phyloP scores from a whole-genome alignment of 495 filamentous ascomycete species.

The Aeminium ludgeri region DNA sequence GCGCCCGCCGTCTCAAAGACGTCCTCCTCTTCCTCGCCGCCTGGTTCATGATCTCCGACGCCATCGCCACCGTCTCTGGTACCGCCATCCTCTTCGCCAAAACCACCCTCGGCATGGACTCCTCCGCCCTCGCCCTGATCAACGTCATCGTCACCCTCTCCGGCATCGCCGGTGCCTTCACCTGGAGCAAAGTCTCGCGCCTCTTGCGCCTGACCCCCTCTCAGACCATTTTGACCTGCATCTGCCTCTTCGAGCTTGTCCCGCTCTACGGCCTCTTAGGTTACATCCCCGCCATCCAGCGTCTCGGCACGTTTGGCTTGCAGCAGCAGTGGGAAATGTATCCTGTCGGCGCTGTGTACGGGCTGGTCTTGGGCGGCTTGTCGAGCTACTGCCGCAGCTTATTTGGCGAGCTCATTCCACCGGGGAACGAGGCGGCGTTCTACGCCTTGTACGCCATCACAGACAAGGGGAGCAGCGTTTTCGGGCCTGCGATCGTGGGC shows the following conservation, averaged over 20 bases:
- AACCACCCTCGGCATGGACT: conserved; percentile 76
- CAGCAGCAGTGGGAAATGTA: conserved; percentile 97
- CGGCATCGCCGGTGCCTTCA: conserved; percentile 76
- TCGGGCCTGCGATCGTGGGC: conserved; percentile 87
- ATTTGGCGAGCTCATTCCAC: conserved; percentile 82
- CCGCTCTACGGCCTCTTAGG: conserved; percentile 82
- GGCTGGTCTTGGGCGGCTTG: conserved; percentile 83
- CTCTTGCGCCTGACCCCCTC: conserved; percentile 48
- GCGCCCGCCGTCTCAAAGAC: conserved; percentile 67
- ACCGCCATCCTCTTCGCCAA: conserved; percentile 94
- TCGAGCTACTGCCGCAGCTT: conserved; percentile 85
- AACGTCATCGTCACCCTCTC: conserved; percentile 73
- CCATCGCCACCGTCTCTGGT: conserved; percentile 85
- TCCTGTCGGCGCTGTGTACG: conserved; percentile 75
- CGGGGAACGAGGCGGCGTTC: conserved; percentile 87
- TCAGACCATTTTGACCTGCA: conserved; percentile 82
- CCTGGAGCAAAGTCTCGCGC: conserved; percentile 63
- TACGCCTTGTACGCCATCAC: conserved; percentile 95
- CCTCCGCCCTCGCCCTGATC: conserved; percentile 78
- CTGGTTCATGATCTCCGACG: conserved; percentile 90
- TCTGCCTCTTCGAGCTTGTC: conserved; percentile 77
- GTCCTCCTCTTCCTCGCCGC: conserved; percentile 73
- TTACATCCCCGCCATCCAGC: conserved; percentile 65
- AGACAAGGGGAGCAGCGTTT: conserved; percentile 88
- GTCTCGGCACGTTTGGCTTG: conserved; percentile 61